Evolutionary conservation across 1,284 basidiomycete species (phyloP), one percentile per base, ranked within the genome.

Genomic region (Cryptococcus sp.): DNA sequence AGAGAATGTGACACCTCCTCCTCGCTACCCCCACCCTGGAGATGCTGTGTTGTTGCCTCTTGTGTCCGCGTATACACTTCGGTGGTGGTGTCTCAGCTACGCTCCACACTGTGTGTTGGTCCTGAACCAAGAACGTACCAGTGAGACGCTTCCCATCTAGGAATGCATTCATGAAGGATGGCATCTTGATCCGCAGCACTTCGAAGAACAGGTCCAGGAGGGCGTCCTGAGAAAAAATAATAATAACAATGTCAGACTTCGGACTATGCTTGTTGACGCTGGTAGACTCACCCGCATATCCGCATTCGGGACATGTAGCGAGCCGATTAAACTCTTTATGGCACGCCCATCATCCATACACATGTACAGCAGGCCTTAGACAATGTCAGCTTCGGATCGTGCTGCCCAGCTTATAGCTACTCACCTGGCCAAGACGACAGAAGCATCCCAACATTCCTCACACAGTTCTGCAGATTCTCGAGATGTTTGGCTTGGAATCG

Each of bases 191-290:
- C 55, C 91, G 89, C 52, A 98, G 81, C n/a, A 95, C 81, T 62
- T 91, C 87, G 70, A 95, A 95, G 67, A 98, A 89, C 83, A 96
- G 87, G 67, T 97, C 90, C 36, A 98, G 80, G 35, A 98, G 81
- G 23, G 92, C 84, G 79, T 95, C 91, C 91, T 95, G 69, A 53
- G 13, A 8, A 45, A 45, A 46, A 3, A 16, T 21, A 49, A 46
- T n/a, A n/a, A 50, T 21, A 48, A 50, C 46, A 15, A 39, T 16
- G 46, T 46, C 38, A 37, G 3, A 20, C 47, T 12, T 33, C 6
- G 48, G 21, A 37, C 15, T 16, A 7, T 35, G 8, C 18, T 9
- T 24, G 9, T 13, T 7, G 5, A 33, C 38, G 57, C 11, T 9
- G 21, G 23, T 18, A 44, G n/a, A 71, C 83, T 63, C 72, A 93